A percentile compares a stretch with the other conserved stretches of the same genome.
Conservation (phyloP, 306 rosid species). For the Castanea mollissima region DNA sequence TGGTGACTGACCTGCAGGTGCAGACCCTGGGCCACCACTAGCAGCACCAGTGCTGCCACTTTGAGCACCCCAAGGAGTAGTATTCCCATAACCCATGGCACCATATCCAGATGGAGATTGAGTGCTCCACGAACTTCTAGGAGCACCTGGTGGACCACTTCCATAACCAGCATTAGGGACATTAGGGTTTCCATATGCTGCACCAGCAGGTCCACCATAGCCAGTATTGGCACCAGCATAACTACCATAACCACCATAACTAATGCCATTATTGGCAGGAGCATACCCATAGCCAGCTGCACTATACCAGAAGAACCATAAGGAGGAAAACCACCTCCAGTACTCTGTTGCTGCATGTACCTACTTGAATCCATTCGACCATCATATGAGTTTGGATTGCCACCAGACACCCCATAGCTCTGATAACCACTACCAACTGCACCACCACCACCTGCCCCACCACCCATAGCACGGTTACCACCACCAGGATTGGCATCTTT, state of each 20-base stretch:
- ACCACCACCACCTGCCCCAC: conserved; percentile 57
- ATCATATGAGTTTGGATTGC: conserved; percentile 80
- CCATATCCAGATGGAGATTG: conserved; percentile 91
- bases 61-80: conserved; percentile 86
- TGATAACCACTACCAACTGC: conserved; percentile 70
- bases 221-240: conserved; percentile 78
- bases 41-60: conserved; percentile 70
- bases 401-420: conserved; percentile 87
- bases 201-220: conserved; percentile 82
- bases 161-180: conserved; percentile 82
- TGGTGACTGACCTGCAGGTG: conserved; percentile 89
- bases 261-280: conserved; percentile 81
- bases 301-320: conserved; percentile 80
- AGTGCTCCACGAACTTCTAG: conserved; percentile 87
- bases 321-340: conserved; percentile 84
- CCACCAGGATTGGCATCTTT: conserved; percentile 97
- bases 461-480: conserved; percentile 75
- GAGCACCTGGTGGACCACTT: conserved; percentile 82
- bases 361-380: conserved; percentile 87
- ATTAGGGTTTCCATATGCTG: conserved; percentile 86
- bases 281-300: conserved; percentile 91
- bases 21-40: conserved; percentile 68
- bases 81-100: conserved; percentile 86
- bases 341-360: conserved; percentile 82
- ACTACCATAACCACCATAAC: conserved; percentile 82